Evolutionary conservation across 2,329 filamentous ascomycete species (phyloP).

Genomic region (Saccharata proteae): DNA sequence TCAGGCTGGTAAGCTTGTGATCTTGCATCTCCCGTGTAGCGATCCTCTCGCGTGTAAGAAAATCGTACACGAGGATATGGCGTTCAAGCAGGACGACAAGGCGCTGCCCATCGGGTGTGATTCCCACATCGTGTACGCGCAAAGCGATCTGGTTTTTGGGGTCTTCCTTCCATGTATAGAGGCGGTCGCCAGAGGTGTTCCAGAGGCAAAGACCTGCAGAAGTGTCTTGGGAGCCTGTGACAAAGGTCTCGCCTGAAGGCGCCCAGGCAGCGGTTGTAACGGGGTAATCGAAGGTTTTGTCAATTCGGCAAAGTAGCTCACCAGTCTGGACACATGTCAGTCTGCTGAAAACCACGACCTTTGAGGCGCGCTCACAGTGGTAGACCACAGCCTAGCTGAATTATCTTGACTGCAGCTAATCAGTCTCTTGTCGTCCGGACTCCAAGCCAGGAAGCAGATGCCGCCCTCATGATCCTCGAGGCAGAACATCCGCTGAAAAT

Average conservation of each 20-base stretch:
- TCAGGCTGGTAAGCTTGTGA: conserved; percentile 63
- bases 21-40: conserved; percentile 61
- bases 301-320: conserved; percentile 47
- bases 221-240: conserved; percentile 46
- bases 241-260: conserved; percentile 61
- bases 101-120: conserved; percentile 67
- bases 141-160: conserved; percentile 33
- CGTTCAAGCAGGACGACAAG: conserved; percentile 66
- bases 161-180: conserved; percentile 52
- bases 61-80: conserved; percentile 72
- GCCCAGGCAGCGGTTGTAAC: conserved; percentile 88
- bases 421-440: conserved; percentile 76
- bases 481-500: conserved; percentile 51
- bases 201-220: conserved; percentile 36
- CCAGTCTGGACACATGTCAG: conserved; percentile 18
- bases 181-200: conserved; percentile 48
- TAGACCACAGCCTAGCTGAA: conserved; percentile 63
- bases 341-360: background rate
- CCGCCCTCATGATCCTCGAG: conserved; percentile 60
- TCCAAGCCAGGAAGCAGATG: conserved; percentile 78
- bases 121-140: conserved; percentile 72
- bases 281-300: conserved; percentile 60
- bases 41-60: conserved; percentile 58
- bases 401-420: conserved; percentile 69
- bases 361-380: conserved; percentile 15